A percentile compares a stretch with the other conserved stretches of the same genome.
Conservation (phyloP, 805 yeast genomes). For the Spencermartinsiella europaea region DNA sequence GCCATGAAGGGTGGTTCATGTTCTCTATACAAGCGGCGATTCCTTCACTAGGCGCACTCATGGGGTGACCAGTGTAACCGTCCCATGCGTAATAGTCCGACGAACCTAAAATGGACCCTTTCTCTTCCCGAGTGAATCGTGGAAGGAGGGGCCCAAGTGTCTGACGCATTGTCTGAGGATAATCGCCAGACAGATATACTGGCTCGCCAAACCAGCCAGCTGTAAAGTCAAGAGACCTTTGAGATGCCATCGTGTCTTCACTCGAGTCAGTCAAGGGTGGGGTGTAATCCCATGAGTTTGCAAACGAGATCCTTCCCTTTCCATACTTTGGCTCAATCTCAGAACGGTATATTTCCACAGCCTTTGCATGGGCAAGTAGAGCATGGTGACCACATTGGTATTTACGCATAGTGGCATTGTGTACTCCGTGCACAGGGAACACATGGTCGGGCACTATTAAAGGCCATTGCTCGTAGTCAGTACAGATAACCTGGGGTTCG, state of each 20-base stretch:
- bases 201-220: conserved; percentile 32
- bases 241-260: conserved; percentile 28
- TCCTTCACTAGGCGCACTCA: conserved; percentile 23
- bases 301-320: conserved; percentile 29
- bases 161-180: conserved; percentile 26
- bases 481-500: conserved; percentile 29
- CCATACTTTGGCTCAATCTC: conserved; percentile 29
- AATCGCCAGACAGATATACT: conserved; percentile 31
- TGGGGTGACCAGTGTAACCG: conserved; percentile 29
- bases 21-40: conserved; percentile 28
- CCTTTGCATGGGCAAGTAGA: conserved; percentile 28
- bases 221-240: conserved; percentile 25
- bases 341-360: conserved; percentile 25
- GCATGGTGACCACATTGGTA: conserved; percentile 21
- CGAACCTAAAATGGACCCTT: conserved; percentile 24
- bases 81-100: conserved; percentile 35
- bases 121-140: conserved; percentile 28
- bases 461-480: conserved; percentile 19
- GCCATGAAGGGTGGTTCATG: conserved; percentile 25
- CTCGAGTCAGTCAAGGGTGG: conserved; percentile 25
- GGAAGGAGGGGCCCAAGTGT: conserved; percentile 23
- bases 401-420: conserved; percentile 5
- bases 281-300: conserved; percentile 30
- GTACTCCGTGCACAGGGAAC: conserved; percentile 21
- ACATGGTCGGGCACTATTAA: conserved; percentile 22